A percentile compares a stretch with the other conserved stretches of the same genome.
These are phyloP conservation scores for Tetrapisispora taiwanensis DNA, from an alignment of 805 yeast species.

Conservation along the genomic window DNA sequence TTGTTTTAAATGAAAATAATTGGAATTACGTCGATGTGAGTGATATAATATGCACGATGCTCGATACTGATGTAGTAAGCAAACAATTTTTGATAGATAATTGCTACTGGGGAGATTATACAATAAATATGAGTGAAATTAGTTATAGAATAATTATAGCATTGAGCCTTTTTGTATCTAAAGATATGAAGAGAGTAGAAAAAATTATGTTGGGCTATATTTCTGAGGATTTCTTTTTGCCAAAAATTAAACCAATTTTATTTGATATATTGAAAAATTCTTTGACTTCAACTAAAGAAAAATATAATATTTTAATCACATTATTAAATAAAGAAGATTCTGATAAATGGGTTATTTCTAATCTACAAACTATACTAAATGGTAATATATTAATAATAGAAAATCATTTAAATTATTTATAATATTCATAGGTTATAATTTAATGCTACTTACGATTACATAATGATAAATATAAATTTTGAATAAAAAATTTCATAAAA, in stretches of 20 bases:
- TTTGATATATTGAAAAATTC: conserved; percentile 1
- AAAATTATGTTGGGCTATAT: conserved; percentile 22
- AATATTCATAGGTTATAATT: background rate
- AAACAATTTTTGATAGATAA: conserved; percentile 36
- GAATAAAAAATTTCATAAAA: no score
- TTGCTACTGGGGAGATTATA: conserved; percentile 68
- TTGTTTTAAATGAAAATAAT: conserved; percentile 43
- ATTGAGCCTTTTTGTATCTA: conserved; percentile 38
- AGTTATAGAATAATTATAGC: conserved; percentile 75
- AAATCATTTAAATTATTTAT: background rate
- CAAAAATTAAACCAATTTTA: conserved; percentile 6
- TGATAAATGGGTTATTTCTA: conserved; percentile 6
- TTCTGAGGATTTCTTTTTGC: conserved; percentile 21
- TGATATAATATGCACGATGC: conserved; percentile 28
- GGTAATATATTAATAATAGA: conserved; percentile 9
- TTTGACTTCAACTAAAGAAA: background rate
- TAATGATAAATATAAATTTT: no score
- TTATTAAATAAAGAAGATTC: background rate
- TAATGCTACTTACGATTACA: background rate
- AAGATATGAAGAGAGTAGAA: conserved; percentile 17
- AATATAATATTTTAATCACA: background rate
- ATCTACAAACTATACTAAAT: conserved; percentile 11
- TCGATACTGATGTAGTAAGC: conserved; percentile 29
- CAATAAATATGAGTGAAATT: conserved; percentile 40
- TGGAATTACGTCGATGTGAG: conserved; percentile 70